Conservation (phyloP, 257 asterid genomes). For the Solanum arcanum region DNA sequence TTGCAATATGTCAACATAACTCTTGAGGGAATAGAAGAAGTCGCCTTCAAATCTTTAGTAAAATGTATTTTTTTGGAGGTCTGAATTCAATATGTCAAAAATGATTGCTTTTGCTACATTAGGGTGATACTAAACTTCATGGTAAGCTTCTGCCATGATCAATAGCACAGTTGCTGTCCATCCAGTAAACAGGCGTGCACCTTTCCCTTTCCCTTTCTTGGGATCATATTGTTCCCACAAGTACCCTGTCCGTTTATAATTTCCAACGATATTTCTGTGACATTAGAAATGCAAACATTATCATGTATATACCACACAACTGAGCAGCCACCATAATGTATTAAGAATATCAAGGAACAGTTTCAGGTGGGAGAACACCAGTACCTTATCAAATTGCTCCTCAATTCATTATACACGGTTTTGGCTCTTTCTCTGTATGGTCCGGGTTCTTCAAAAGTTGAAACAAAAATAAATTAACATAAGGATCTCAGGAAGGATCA, state of each 20-base stretch:
- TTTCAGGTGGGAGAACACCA: background rate
- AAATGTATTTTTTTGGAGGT: background rate
- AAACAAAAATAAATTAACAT: background rate
- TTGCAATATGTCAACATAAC: background rate
- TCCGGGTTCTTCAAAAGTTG: slow-evolving; percentile 54
- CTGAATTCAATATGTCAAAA: background rate
- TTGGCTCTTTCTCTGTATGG: slow-evolving; percentile 73
- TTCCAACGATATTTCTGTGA: slow-evolving; percentile 65
- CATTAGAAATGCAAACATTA: background rate
- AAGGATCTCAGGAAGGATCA: background rate
- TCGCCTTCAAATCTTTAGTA: too few relatives aligned
- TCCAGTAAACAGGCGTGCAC: slow-evolving; percentile 76
- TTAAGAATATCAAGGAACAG: background rate
- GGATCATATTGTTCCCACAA: slow-evolving; percentile 97
- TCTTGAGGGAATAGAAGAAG: background rate
- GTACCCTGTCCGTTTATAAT: slow-evolving; percentile 64
- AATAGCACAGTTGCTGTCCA: slow-evolving; percentile 86
- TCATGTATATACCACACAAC: background rate
- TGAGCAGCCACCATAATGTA: background rate
- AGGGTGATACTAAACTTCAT: slow-evolving; percentile 23
- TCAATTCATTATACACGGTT: slow-evolving; percentile 57
- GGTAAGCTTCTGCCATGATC: slow-evolving; percentile 79
- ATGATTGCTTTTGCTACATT: background rate
- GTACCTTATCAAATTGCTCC: slow-evolving; percentile 82
- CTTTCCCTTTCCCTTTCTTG: slow-evolving; percentile 87